A percentile compares a stretch with the other conserved stretches of the same genome.
Evolutionary conservation across 2,329 filamentous ascomycete genomes (phyloP).

Genomic region (Aspergillus candidus): DNA sequence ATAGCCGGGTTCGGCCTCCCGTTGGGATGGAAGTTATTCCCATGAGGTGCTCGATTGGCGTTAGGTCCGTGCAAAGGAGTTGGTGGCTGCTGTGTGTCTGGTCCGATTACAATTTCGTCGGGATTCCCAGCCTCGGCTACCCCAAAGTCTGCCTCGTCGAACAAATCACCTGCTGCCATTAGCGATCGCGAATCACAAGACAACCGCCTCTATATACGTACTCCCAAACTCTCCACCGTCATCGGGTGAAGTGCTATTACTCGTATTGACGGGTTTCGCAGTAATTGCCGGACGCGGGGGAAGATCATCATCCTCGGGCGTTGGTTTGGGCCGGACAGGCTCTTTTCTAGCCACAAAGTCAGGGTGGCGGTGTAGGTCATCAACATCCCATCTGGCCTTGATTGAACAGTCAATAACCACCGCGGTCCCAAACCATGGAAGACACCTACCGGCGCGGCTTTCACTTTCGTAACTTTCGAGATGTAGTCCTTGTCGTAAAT

Average conservation of each 20-base stretch:
- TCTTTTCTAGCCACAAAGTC: constrained; percentile 63
- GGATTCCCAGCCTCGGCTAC: constrained; percentile 64
- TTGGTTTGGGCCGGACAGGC: constrained; percentile 29
- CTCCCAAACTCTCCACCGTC: constrained; percentile 40
- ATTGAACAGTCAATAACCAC: neutral
- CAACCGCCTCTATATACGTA: constrained; percentile 16
- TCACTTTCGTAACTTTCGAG: constrained; percentile 82
- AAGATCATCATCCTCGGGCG: constrained; percentile 45
- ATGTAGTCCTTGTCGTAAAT: constrained; percentile 96
- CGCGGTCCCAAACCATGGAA: neutral
- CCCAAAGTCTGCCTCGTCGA: constrained; percentile 71
- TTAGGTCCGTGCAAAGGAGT: constrained; percentile 19
- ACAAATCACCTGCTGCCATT: constrained; percentile 48
- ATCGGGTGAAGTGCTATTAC: constrained; percentile 28
- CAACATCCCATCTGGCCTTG: constrained; percentile 65
- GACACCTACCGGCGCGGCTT: constrained; percentile 56
- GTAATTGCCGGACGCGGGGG: constrained; percentile 22
- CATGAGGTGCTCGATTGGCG: constrained; percentile 16
- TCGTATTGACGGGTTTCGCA: constrained; percentile 26
- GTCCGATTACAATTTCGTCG: constrained; percentile 63
- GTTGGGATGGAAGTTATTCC: constrained; percentile 12
- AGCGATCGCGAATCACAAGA: constrained; percentile 7
- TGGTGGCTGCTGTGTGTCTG: constrained; percentile 26
- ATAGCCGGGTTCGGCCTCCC: constrained; percentile 19
- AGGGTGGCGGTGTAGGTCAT: constrained; percentile 73